Evolutionary conservation across 1,139 yeast genomes (phyloP), one percentile per base, ranked within the genome.

Genomic region (Sugiyamaella pinicola): DNA sequence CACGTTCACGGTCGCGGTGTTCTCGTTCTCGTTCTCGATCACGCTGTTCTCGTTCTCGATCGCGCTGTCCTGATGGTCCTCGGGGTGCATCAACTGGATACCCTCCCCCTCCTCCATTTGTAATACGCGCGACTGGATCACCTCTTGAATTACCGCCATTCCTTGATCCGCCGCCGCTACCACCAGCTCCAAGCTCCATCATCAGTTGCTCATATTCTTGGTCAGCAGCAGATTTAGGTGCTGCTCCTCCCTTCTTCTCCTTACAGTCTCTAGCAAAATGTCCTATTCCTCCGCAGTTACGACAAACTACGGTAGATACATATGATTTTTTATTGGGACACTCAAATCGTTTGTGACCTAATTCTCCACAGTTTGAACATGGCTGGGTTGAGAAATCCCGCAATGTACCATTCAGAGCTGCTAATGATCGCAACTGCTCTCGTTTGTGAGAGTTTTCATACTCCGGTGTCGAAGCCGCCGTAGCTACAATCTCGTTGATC

Each of bases 391-490:
- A 84, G 54, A 83, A 87, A 64, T 88, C 96, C 52, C 98, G 78
- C 47, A 90, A 76, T 0, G 99, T 95, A 71, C 99, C 99, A 72
- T 93, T 95, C 55, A 93, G 76, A 13, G 88, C 85, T 0, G 99
- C 99, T 62, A 95, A 76, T 64, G 93, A 96, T 58, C 96, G 78
- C 59, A 95, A 76, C 68, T 95, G 99, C 44, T 87, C 90, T 53
- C 97, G 76, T 67, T 95, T 95, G 69, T 88, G 77, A 59, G 89
- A 96, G 69, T 93, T 93, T 66, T 89, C 95, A 1, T 96, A 96
- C 60, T 85, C 93, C 1, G 99, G 99, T 0, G 96, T 84, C 19
- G 84, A 79, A 1, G 93, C 87, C 2, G 77, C 96, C 58, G 87
- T 87, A 52, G 87, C 84, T 34, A 95, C 83, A 49, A 93, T 83